Conservation (phyloP, 2,329 filamentous ascomycete species). For the Clarireedia monteithiana region DNA sequence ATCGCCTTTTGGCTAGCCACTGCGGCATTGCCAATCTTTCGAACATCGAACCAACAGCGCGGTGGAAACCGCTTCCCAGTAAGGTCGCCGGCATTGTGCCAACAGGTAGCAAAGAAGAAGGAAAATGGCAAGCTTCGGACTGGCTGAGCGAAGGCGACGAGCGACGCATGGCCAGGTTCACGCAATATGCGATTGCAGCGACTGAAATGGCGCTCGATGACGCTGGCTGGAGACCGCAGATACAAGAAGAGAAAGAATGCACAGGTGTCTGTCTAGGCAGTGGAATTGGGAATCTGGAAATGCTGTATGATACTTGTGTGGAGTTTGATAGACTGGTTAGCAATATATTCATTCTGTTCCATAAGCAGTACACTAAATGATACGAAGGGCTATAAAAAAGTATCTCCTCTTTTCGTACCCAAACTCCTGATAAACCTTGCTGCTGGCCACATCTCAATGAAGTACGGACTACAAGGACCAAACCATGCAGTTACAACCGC, state of each 20-base stretch:
- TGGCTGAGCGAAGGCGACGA: conserved; percentile 48
- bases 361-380: conserved; percentile 16
- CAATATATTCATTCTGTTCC: background rate
- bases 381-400: conserved; percentile 76
- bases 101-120: conserved; percentile 36
- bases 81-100: conserved; percentile 82
- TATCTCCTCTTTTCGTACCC: conserved; percentile 89
- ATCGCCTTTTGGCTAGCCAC: conserved; percentile 67
- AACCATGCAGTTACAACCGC: conserved; percentile 92
- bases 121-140: conserved; percentile 44
- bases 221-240: conserved; percentile 56
- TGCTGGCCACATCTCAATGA: conserved; percentile 91
- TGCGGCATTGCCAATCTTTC: conserved; percentile 73
- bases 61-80: conserved; percentile 69
- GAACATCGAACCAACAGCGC: conserved; percentile 35
- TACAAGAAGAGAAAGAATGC: conserved; percentile 55
- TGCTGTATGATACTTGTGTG: conserved; percentile 77
- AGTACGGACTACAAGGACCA: conserved; percentile 79
- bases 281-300: conserved; percentile 89
- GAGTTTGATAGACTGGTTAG: conserved; percentile 63
- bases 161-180: conserved; percentile 82
- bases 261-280: conserved; percentile 92
- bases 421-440: conserved; percentile 90
- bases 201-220: conserved; percentile 79
- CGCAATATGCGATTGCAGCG: conserved; percentile 85